Base-by-base conservation (phyloP, 495 filamentous ascomycete genomes). In the Extremus antarcticus region DNA sequence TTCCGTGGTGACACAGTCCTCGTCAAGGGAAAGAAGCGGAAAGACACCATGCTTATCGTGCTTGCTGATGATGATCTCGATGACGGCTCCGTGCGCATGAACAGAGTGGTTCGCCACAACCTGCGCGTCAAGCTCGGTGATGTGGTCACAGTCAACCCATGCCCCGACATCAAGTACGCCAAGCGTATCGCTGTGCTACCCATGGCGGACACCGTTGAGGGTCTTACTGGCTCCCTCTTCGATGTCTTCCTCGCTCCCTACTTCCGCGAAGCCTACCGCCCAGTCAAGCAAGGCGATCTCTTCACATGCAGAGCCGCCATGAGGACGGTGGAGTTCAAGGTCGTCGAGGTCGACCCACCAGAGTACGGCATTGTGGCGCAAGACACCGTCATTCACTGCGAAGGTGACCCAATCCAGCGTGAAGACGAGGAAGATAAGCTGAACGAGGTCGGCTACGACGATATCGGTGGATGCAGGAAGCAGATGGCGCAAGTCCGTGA, bases 141-240 rank as follows among this genome's bases (percentile, higher is more conserved):
- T 70, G 84, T 97, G 61, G 83, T 97, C 66, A 95, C 90, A 50
- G 87, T 98, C 54, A 90, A 97, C 76, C 80, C 92, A n/a, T 98
- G 92, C 75, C 91, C 94, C n/a, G 92, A 98, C 70, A 98, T 98
- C 74, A 98, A 98, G 95, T 98, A 98, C 72, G 92, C 92, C 71
- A 97, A 97, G 80, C 90, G 92, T 64, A 95, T 98, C 68, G 92
- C 94, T 39, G 92, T 98, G 48, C 90, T 98, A 41, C 92, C 92
- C 48, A 97, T 98, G 60, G 92, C 92, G 59, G 92, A 98, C 67
- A 98, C 92, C 60, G 84, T 98, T 58, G 92, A 98, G 77, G 92
- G 92, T 63, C 77, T 98, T 23, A 97, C 92, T 55, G 92, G 92
- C 63, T 95, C 90, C 35, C 79, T 98, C 46, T 98, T 98, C 78